These are phyloP conservation scores for Kwoniella shivajii DNA, from an alignment of 1,284 basidiomycete species.

Conservation along the genomic window DNA sequence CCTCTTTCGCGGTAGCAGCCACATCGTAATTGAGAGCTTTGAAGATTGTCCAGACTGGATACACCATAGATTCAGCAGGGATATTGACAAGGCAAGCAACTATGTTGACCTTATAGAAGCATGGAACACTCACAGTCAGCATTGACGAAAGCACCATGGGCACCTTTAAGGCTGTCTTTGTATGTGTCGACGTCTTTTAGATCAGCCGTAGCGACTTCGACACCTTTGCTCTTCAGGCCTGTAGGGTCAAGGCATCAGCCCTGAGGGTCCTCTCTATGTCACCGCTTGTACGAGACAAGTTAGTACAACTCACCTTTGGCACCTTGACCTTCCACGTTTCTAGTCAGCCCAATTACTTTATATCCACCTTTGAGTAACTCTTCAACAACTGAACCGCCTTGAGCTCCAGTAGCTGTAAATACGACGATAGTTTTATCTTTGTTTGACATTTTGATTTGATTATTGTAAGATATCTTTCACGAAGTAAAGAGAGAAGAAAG, in stretches of 20 bases:
- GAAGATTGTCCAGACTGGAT: slow-evolving; percentile 13
- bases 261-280: slow-evolving; percentile 12
- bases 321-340: slow-evolving; percentile 14
- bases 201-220: slow-evolving; percentile 1
- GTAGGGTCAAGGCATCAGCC: background rate
- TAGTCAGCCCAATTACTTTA: slow-evolving; percentile 24
- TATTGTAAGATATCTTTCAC: background rate
- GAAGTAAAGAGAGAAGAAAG: too few species aligned
- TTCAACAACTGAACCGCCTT: slow-evolving; percentile 20
- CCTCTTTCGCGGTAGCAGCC: slow-evolving; percentile 7
- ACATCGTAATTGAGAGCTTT: background rate
- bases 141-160: slow-evolving; percentile 30
- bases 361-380: slow-evolving; percentile 12
- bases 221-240: slow-evolving; percentile 10
- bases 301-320: slow-evolving; percentile 4
- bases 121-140: slow-evolving; percentile 28
- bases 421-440: slow-evolving; percentile 28
- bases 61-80: background rate
- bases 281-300: background rate
- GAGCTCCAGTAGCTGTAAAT: slow-evolving; percentile 33
- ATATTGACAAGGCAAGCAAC: too few species aligned
- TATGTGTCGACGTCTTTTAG: slow-evolving; percentile 19
- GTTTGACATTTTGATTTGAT: background rate
- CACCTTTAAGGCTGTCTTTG: slow-evolving; percentile 24
- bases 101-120: too few species aligned